Evolutionary conservation across 2,329 filamentous ascomycete species (phyloP).

Genomic region (Ascochyta pisi): DNA sequence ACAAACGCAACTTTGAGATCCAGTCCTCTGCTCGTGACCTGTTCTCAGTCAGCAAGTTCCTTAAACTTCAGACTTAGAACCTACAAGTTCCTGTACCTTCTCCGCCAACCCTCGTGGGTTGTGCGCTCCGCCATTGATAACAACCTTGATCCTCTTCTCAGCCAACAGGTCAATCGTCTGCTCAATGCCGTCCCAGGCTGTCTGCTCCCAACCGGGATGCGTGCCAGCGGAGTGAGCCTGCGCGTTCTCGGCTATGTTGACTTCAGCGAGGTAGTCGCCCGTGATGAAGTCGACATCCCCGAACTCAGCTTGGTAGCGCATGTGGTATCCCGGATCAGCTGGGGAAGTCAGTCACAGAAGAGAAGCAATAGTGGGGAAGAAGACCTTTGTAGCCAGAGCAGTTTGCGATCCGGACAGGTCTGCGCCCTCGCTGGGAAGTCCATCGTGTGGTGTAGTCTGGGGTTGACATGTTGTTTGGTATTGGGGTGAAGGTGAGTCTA

Average conservation of each 20-base stretch:
- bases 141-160: constrained; percentile 60
- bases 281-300: constrained; percentile 52
- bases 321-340: constrained; percentile 50
- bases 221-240: constrained; percentile 50
- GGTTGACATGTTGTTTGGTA: constrained; percentile 16
- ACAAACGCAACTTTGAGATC: constrained; percentile 56
- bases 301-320: constrained; percentile 44
- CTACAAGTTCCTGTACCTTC: constrained; percentile 52
- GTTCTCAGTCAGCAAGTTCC: neutral
- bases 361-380: neutral
- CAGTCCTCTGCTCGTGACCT: constrained; percentile 46
- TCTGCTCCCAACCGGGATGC: constrained; percentile 55
- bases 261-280: constrained; percentile 53
- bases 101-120: constrained; percentile 62
- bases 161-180: constrained; percentile 56
- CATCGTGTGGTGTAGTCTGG: constrained; percentile 32
- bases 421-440: constrained; percentile 34
- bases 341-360: constrained; percentile 7
- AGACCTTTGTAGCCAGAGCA: constrained; percentile 47
- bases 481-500: neutral
- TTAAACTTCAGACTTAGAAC: neutral
- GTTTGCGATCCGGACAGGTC: constrained; percentile 49
- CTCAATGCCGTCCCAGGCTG: constrained; percentile 58
- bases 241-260: constrained; percentile 57
- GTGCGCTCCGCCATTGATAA: constrained; percentile 64